Evolutionary conservation across 805 yeast genomes (phyloP).

Genomic region (Cyberlindnera euphorbiae): DNA sequence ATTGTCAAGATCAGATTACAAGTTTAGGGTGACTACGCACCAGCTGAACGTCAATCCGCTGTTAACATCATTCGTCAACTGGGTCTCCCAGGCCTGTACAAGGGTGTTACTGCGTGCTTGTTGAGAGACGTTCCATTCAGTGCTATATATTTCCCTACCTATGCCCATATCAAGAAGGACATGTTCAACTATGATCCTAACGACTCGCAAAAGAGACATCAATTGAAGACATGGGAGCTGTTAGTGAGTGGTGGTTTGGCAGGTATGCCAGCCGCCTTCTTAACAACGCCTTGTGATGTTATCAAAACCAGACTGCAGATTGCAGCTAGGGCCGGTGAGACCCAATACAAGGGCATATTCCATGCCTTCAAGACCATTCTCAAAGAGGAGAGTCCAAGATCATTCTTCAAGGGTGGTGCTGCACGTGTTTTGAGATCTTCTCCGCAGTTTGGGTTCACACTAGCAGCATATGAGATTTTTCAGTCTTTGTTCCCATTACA

Average conservation of each 20-base stretch:
- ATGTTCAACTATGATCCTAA: conserved; percentile 77
- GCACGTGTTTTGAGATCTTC: conserved; percentile 94
- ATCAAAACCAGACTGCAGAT: conserved; percentile 92
- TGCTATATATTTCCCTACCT: conserved; percentile 95
- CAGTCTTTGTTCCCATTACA: conserved; percentile 70
- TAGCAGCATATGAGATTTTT: conserved; percentile 93
- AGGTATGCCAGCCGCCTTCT: conserved; percentile 96
- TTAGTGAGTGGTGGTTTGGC: conserved; percentile 89
- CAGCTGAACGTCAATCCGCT: conserved; percentile 39
- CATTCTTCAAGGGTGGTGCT: conserved; percentile 94
- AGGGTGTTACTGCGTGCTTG: conserved; percentile 88
- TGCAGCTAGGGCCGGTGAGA: conserved; percentile 71
- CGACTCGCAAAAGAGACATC: conserved; percentile 49
- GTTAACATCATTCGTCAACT: conserved; percentile 68
- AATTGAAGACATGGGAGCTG: conserved; percentile 77
- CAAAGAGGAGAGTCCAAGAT: conserved; percentile 76
- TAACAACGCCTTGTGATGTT: conserved; percentile 96
- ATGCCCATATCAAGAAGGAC: conserved; percentile 84
- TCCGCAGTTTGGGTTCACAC: conserved; percentile 96
- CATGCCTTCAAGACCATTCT: conserved; percentile 74
- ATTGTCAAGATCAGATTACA: conserved; percentile 93
- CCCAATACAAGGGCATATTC: conserved; percentile 66
- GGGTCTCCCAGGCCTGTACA: conserved; percentile 83
- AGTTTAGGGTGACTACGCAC: conserved; percentile 71
- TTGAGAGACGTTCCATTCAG: conserved; percentile 95